These are phyloP conservation scores for Lachancea dasiensis DNA, from an alignment of 805 yeast genomes.

Conservation along the genomic window DNA sequence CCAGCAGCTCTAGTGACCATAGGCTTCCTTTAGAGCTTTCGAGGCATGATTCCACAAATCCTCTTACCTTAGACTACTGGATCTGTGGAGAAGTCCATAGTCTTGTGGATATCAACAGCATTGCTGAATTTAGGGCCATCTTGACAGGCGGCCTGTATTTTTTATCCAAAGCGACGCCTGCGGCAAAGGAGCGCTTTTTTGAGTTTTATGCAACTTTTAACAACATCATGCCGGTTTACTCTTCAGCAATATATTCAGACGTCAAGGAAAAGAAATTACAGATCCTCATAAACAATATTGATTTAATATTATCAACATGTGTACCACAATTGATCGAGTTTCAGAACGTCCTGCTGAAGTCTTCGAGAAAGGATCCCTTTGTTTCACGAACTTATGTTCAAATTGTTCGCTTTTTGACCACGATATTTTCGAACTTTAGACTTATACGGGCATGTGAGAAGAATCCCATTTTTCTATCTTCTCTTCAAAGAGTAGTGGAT, in stretches of 20 bases:
- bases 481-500: slow-evolving; percentile 16
- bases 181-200: slow-evolving; percentile 14
- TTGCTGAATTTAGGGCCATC: slow-evolving; percentile 21
- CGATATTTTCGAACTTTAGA: slow-evolving; percentile 22
- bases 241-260: slow-evolving; percentile 6
- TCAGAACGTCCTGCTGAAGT: slow-evolving; percentile 16
- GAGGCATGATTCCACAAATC: background rate
- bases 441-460: slow-evolving; percentile 16
- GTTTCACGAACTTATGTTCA: slow-evolving; percentile 27
- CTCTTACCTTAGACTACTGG: slow-evolving; percentile 20
- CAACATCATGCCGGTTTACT: slow-evolving; percentile 20
- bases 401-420: slow-evolving; percentile 24
- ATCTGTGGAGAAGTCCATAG: slow-evolving; percentile 27
- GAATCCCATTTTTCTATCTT: slow-evolving; percentile 10
- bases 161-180: slow-evolving; percentile 9
- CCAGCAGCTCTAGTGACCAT: background rate
- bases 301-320: slow-evolving; percentile 12
- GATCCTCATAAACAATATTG: slow-evolving; percentile 17
- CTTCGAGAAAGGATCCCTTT: slow-evolving; percentile 25
- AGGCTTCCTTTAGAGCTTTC: background rate
- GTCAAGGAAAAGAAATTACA: slow-evolving; percentile 16
- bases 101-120: slow-evolving; percentile 14
- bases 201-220: slow-evolving; percentile 32
- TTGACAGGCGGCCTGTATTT: slow-evolving; percentile 24
- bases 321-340: slow-evolving; percentile 15